These are phyloP conservation scores for Cyclocybe aegerita DNA, from an alignment of 768 basidiomycete species.

Conservation along the genomic window DNA sequence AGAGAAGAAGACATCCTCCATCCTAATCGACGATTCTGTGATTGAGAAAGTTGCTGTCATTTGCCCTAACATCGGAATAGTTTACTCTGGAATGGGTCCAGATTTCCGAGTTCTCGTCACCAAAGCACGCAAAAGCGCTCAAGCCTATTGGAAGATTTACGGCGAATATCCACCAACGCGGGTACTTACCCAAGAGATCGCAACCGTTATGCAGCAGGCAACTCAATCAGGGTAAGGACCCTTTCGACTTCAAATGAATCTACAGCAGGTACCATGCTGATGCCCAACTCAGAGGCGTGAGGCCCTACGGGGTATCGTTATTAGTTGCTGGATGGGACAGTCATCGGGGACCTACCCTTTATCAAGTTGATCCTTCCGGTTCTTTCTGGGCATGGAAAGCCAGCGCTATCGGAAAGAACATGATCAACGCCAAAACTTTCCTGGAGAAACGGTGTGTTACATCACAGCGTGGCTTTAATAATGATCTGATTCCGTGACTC, in stretches of 20 bases:
- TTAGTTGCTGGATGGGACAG: conserved; percentile 96
- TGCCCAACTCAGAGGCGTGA: conserved; percentile 75
- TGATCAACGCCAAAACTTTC: conserved; percentile 99
- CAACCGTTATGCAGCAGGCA: conserved; percentile 97
- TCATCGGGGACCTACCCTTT: conserved; percentile 93
- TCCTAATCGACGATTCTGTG: conserved; percentile 97
- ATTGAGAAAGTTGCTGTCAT: conserved; percentile 97
- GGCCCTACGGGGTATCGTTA: conserved; percentile 97
- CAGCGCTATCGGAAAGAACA: conserved; percentile 99
- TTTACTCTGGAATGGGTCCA: conserved; percentile 99
- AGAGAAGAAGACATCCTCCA: conserved; percentile 98
- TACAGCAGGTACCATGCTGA: conserved; percentile 21
- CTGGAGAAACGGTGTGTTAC: conserved; percentile 86
- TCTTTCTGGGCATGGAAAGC: conserved; percentile 99
- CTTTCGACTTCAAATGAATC: conserved; percentile 7
- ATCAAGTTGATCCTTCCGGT: conserved; percentile 98
- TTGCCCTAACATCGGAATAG: conserved; percentile 98
- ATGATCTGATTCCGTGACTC: conserved; percentile 14
- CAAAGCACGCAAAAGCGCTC: conserved; percentile 95
- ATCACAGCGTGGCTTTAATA: conserved; percentile 12
- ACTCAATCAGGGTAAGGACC: conserved; percentile 91
- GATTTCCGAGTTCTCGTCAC: conserved; percentile 95
- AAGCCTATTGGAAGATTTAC: conserved; percentile 99
- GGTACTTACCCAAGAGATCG: conserved; percentile 95
- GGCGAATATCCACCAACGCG: conserved; percentile 97